Evolutionary conservation across 768 basidiomycete species (phyloP), one percentile per base, ranked within the genome.

Genomic region (Phaffia australis): DNA sequence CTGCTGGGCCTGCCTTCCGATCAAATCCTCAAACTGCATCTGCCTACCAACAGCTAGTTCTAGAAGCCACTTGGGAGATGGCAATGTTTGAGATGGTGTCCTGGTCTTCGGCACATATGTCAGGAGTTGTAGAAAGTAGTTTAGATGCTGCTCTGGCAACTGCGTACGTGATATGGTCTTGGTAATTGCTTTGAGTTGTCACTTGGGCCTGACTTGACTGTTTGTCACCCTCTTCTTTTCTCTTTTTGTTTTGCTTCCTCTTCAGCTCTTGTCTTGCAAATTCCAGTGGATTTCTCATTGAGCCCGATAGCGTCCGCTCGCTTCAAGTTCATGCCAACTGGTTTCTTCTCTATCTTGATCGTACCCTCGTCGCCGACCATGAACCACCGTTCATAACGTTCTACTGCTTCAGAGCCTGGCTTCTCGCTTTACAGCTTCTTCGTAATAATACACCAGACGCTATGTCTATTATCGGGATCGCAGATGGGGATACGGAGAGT

Each of bases 101-200:
- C 0, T 74, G 73, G 73, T 69, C 64, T 7, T 66, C 70, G 11
- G 60, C 73, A 5, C 73, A 74, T 56, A 74, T 71, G 48, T 60
- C 65, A n/a, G 73, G 73, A 2, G 55, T 74, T 11, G 69, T 74
- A 18, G 73, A 74, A 51, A 32, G 47, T 21, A 70, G 66, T 51
- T n/a, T 74, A 16, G 73, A 74, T 29, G 73, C 71, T 1, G 72
- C 72, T 16, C 35, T 74, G 18, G 73, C 73, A 32, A 72, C 72
- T n/a, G 66, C 71, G 73, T 74, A 48, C 67, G 71, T 71, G 21
- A 7, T 55, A 21, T 30, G 16, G 25, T 52, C 51, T 27, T 27
- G 27, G 16, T 27, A 56, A 56, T 2, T n/a, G 16, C 11, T 5
- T 42, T 11, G 35, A 54, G 5, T 54, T 23, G 16, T 54, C 52